These are phyloP conservation scores for Lactarius akahatsu DNA, from an alignment of 768 basidiomycete species.

Conservation along the genomic window DNA sequence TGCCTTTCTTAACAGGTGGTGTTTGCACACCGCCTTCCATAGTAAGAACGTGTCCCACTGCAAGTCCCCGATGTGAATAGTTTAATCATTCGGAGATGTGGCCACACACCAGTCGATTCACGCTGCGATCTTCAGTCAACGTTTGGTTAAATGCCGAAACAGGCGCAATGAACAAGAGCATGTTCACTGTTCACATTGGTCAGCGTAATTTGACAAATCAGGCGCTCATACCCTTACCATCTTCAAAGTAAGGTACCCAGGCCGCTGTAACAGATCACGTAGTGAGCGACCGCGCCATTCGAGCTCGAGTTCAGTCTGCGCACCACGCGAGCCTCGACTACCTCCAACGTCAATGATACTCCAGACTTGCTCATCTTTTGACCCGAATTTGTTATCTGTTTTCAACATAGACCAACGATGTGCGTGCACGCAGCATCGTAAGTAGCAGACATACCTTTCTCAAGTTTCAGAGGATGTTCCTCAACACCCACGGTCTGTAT, in stretches of 20 bases:
- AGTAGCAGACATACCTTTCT: conserved; percentile 38
- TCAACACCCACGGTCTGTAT: conserved; percentile 65
- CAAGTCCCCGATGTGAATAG: conserved; percentile 3
- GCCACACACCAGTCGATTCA: conserved; percentile 58
- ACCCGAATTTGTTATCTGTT: conserved; percentile 12
- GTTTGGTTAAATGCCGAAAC: conserved; percentile 64
- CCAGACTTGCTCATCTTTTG: conserved; percentile 47
- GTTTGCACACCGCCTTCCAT: conserved; percentile 61
- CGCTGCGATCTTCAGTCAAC: conserved; percentile 54
- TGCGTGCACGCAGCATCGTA: conserved; percentile 2
- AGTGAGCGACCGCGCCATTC: conserved; percentile 2
- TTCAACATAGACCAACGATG: neutral
- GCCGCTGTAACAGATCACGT: conserved; percentile 41
- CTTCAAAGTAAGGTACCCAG: conserved; percentile 71
- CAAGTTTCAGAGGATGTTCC: conserved; percentile 56
- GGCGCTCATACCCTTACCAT: conserved; percentile 42
- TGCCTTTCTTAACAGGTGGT: conserved; percentile 52
- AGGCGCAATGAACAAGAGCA: conserved; percentile 66
- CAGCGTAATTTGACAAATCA: neutral
- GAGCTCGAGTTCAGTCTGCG: conserved; percentile 4
- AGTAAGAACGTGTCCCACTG: conserved; percentile 57
- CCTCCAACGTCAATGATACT: conserved; percentile 70
- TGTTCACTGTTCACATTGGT: conserved; percentile 44
- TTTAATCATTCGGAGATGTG: neutral
- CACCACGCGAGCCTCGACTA: conserved; percentile 54